Evolutionary conservation across 768 basidiomycete species (phyloP).

Genomic region (Leccinum boreale): DNA sequence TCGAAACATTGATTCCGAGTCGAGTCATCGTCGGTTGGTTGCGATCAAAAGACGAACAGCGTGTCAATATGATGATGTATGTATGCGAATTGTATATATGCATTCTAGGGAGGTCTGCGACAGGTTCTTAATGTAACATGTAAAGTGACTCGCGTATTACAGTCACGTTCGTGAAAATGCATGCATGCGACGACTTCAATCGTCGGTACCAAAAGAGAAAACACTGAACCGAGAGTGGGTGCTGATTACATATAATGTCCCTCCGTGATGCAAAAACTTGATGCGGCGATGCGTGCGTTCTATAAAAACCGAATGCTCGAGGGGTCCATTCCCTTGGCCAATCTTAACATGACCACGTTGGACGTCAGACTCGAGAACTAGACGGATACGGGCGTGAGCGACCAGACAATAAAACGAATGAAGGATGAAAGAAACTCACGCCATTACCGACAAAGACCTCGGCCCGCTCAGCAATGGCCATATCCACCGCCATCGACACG

Average conservation of each 20-base stretch:
- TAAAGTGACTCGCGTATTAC: too few relatives aligned
- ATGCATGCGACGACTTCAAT: too few relatives aligned
- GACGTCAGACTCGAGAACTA: constrained; percentile 49
- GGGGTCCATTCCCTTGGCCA: constrained; percentile 41
- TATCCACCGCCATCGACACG: constrained; percentile 54
- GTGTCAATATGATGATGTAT: too few relatives aligned
- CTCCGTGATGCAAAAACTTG: neutral
- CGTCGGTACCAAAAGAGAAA: neutral
- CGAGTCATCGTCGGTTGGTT: too few relatives aligned
- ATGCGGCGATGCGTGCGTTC: neutral
- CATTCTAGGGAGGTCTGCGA: too few relatives aligned
- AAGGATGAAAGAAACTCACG: constrained; percentile 33
- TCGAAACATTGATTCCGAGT: too few relatives aligned
- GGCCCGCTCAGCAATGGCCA: constrained; percentile 55
- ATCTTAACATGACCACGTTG: constrained; percentile 47
- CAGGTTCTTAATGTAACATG: too few relatives aligned
- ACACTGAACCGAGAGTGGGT: neutral
- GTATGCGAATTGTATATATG: too few relatives aligned
- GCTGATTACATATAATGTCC: neutral
- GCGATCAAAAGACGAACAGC: too few relatives aligned
- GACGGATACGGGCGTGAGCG: neutral
- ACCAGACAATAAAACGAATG: neutral
- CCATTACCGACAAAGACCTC: constrained; percentile 64
- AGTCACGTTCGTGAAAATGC: too few relatives aligned
- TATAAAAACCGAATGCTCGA: constrained; percentile 42